Evolutionary conservation across 331 rosid species (phyloP), one percentile per base, ranked within the genome.

Genomic region (Malus hybrid): DNA sequence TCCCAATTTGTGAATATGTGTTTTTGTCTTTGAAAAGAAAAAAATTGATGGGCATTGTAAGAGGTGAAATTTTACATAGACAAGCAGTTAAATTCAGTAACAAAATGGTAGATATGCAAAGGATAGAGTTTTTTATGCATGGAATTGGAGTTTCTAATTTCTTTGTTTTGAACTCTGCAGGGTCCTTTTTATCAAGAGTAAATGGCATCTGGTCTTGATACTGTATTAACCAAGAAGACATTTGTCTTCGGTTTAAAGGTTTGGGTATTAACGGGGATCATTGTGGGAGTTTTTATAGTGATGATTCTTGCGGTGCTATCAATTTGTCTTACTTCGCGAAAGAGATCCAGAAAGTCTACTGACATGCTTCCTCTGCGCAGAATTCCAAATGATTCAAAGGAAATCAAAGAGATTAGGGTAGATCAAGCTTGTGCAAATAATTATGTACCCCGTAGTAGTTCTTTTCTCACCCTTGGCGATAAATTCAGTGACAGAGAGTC

Each of bases 321-420:
- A 3, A 73, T 91, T 80, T 93, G 96, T 78, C 97, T 93, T 33
- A 73, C 91, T 66, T 84, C 85, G 15, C 84, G 96, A 80, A 93
- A 89, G 84, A 90, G 87, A 75, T 88, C 96, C 16, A 88, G 88
- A 86, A 89, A 84, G 85, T 75, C 83, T 34, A 91, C 62, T 48
- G 84, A 80, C 81, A 79, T 87, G 91, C 78, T 88, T 83, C 91
- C 93, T 70, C 75, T 88, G 9, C 77, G 78, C 75, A 93, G 76
- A 60, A 75, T 85, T 75, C 74, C 90, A 73, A 87, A 78, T 3
- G 91, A 87, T 76, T 86, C 98, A 1, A 94, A 86, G 34, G 98
- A 93, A 83, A 93, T 91, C 82, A 93, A 89, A 86, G 98, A 91
- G 75, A 88, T 93, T 66, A 79, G 88, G 79, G 85, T 91, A 24